Evolutionary conservation across 345 rosid genomes (phyloP).

Genomic region (Gossypium anomalum): DNA sequence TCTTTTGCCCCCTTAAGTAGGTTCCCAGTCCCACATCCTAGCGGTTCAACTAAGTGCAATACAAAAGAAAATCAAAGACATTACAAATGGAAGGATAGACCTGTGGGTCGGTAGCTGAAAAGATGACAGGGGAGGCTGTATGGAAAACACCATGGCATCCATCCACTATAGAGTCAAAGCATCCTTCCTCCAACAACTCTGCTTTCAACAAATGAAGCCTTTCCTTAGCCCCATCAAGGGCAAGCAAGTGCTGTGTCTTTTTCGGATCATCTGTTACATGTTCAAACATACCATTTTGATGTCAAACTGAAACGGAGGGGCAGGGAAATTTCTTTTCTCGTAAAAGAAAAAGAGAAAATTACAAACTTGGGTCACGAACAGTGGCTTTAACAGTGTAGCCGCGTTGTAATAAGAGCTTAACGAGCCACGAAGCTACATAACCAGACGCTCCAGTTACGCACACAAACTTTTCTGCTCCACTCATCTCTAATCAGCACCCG

Average conservation of each 20-base stretch:
- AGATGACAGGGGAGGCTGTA: slow-evolving; percentile 27
- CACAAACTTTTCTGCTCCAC: slow-evolving; percentile 20
- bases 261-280: slow-evolving; percentile 25
- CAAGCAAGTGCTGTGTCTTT: slow-evolving; percentile 26
- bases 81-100: not conserved
- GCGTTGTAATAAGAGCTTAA: slow-evolving; percentile 29
- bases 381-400: slow-evolving; percentile 35
- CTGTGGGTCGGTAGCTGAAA: slow-evolving; percentile 6
- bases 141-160: slow-evolving; percentile 40
- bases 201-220: slow-evolving; percentile 32
- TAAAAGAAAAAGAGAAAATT: not conserved
- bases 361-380: slow-evolving; percentile 30
- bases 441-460: slow-evolving; percentile 40
- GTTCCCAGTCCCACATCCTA: not conserved
- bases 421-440: slow-evolving; percentile 36
- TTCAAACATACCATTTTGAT: not conserved
- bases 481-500: not conserved
- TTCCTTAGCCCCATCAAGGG: slow-evolving; percentile 40
- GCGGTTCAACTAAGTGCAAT: not conserved
- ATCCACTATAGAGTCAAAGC: slow-evolving; percentile 28
- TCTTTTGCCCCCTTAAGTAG: not conserved
- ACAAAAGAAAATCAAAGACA: not conserved
- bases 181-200: slow-evolving; percentile 28
- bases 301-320: not conserved
- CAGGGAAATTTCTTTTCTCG: not conserved